Evolutionary conservation across 495 filamentous ascomycete genomes (phyloP), one percentile per base, ranked within the genome.

Genomic region (Polyplosphaeria fusca): DNA sequence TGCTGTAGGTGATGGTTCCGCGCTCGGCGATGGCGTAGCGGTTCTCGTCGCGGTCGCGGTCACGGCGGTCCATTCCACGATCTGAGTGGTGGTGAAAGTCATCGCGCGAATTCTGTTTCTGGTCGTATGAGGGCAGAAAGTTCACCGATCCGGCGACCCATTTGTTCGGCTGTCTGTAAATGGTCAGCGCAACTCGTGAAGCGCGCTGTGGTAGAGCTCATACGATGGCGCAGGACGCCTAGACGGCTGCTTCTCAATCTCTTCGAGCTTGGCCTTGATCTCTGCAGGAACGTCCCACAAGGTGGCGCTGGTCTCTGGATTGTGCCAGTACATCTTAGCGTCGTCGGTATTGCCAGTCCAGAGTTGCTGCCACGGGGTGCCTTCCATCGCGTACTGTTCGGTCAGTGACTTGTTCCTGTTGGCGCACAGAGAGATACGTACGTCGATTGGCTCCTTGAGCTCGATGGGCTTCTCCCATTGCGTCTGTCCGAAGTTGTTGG

Each of bases 401-500:
- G 52, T 52, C 35, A 1, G 4, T 22, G 43, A 44, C 14, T 46
- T 42, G 26, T 28, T 5, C 5, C n/a, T n/a, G n/a, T n/a, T n/a
- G n/a, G n/a, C n/a, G n/a, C n/a, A n/a, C n/a, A n/a, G n/a, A n/a
- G n/a, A n/a, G n/a, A n/a, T n/a, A n/a, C n/a, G n/a, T 72, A 95
- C 91, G 83, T 96, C 91, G 23, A 86, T 84, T 11, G 82, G 82
- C 1, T 81, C 88, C 91, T 95, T 93, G 70, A 96, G 70, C 37
- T 92, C 94, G 59, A 83, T 78, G 18, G 93, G 93, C 72, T 96
- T 96, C 35, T 82, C 84, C 93, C 93, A 98, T 82, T 91, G 86
- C 26, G 92, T 96, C 27, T 77, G 85, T 67, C 93, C 91, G 3
- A 90, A 95, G 57, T 85, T 73, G 71, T 97, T 95, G 75, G 90